These are phyloP conservation scores for Venturia aucupariae DNA, from an alignment of 2,329 filamentous ascomycete genomes.

Conservation along the genomic window DNA sequence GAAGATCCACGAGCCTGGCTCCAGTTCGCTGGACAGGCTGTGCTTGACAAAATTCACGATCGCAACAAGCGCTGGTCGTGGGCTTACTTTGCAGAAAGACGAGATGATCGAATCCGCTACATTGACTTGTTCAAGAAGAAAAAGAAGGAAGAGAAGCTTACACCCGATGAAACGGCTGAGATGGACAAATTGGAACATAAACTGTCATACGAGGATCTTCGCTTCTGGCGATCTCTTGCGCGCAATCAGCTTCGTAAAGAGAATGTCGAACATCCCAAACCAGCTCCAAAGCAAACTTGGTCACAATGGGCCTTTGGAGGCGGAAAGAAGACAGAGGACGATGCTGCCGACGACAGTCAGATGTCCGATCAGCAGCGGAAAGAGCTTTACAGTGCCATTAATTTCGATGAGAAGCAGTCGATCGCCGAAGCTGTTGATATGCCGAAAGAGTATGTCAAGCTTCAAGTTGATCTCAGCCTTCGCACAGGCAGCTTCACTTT, in stretches of 20 bases:
- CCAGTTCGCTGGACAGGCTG: slow-evolving; percentile 78
- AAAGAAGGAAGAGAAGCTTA: slow-evolving; percentile 58
- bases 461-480: slow-evolving; percentile 88
- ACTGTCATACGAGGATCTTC: slow-evolving; percentile 84
- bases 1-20: slow-evolving; percentile 92
- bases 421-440: slow-evolving; percentile 80
- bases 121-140: slow-evolving; percentile 95
- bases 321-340: slow-evolving; percentile 50
- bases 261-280: slow-evolving; percentile 77
- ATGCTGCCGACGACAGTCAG: slow-evolving; percentile 66
- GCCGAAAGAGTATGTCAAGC: slow-evolving; percentile 82
- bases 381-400: slow-evolving; percentile 93
- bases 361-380: slow-evolving; percentile 95
- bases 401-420: slow-evolving; percentile 94
- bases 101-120: slow-evolving; percentile 81
- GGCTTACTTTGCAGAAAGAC: slow-evolving; percentile 86
- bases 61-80: slow-evolving; percentile 89
- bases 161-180: slow-evolving; percentile 60
- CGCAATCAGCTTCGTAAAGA: slow-evolving; percentile 94
- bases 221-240: slow-evolving; percentile 93
- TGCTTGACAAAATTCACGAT: slow-evolving; percentile 91
- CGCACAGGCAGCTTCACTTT: slow-evolving; percentile 93
- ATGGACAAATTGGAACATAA: slow-evolving; percentile 75
- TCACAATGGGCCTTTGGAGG: slow-evolving; percentile 84
- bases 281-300: slow-evolving; percentile 74